Conservation (phyloP, 2,329 filamentous ascomycete species). For the Cladosporium austrohemisphaericum region DNA sequence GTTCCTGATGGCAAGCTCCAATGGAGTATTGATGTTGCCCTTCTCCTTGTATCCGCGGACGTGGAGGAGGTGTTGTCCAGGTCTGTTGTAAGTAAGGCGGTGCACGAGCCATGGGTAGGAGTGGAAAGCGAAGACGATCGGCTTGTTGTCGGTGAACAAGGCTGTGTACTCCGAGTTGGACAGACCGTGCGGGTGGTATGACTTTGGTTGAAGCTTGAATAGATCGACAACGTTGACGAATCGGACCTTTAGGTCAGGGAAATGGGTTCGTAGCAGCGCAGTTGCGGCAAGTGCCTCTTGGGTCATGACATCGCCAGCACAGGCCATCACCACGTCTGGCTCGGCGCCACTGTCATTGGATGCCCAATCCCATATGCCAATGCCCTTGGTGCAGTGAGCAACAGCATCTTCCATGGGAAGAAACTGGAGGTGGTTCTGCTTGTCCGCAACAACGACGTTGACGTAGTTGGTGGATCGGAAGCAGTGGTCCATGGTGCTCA, state of each 20-base stretch:
- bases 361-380: constrained; percentile 74
- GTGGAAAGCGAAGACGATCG: constrained; percentile 81
- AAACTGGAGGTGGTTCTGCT: constrained; percentile 74
- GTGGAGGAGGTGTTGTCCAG: constrained; percentile 63
- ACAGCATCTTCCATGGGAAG: constrained; percentile 70
- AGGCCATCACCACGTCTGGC: constrained; percentile 73
- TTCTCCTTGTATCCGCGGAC: constrained; percentile 80
- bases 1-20: constrained; percentile 75
- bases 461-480: constrained; percentile 72
- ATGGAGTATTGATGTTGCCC: constrained; percentile 77
- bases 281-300: constrained; percentile 72
- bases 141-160: constrained; percentile 68
- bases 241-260: constrained; percentile 70
- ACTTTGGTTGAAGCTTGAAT: constrained; percentile 70
- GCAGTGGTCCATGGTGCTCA: constrained; percentile 74
- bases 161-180: constrained; percentile 62
- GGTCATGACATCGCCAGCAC: constrained; percentile 70
- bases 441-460: constrained; percentile 76
- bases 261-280: constrained; percentile 65
- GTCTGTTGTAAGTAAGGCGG: constrained; percentile 70
- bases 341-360: constrained; percentile 65
- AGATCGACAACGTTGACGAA: constrained; percentile 78
- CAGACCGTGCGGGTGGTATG: constrained; percentile 70
- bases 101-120: constrained; percentile 78
- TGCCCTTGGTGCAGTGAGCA: constrained; percentile 72